These are phyloP conservation scores for Scheffersomyces illinoinensis DNA, from an alignment of 1,139 yeast genomes.

Conservation along the genomic window DNA sequence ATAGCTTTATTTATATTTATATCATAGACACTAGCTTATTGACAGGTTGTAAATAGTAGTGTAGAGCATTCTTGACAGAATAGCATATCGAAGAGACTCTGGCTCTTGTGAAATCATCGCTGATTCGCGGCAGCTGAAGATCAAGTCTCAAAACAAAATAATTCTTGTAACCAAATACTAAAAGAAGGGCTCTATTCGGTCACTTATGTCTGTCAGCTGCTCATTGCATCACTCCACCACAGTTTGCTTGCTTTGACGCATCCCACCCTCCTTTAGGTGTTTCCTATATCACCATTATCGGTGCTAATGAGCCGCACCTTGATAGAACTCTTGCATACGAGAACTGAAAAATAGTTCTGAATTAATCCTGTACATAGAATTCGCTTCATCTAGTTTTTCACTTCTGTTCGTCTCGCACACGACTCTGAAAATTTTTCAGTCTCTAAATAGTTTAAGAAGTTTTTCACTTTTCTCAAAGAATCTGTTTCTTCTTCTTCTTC, in stretches of 20 bases:
- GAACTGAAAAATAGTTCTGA: too few species aligned
- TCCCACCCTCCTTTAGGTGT: background rate
- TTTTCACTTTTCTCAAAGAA: conserved; percentile 5
- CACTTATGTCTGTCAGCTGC: background rate
- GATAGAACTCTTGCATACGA: background rate
- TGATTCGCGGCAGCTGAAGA: too few species aligned
- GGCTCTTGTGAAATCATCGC: background rate
- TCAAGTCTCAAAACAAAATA: too few species aligned
- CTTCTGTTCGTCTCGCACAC: conserved; percentile 8
- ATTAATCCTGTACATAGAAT: background rate
- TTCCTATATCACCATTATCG: background rate
- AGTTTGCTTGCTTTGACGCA: background rate
- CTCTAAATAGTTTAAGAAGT: conserved; percentile 6
- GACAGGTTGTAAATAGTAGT: background rate
- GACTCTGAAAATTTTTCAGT: conserved; percentile 17
- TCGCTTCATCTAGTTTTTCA: background rate
- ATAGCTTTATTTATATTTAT: background rate
- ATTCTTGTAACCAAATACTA: too few species aligned
- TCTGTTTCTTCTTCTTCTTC: conserved; percentile 15
- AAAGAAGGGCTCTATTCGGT: too few species aligned
- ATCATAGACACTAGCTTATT: background rate
- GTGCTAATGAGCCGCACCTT: background rate
- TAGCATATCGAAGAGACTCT: background rate
- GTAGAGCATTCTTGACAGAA: background rate
- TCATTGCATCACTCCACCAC: background rate